Percentiles rank a stretch among this genome's conserved stretches.
These are phyloP conservation scores for Suillus spraguei DNA, from an alignment of 768 basidiomycete genomes.

Conservation along the genomic window DNA sequence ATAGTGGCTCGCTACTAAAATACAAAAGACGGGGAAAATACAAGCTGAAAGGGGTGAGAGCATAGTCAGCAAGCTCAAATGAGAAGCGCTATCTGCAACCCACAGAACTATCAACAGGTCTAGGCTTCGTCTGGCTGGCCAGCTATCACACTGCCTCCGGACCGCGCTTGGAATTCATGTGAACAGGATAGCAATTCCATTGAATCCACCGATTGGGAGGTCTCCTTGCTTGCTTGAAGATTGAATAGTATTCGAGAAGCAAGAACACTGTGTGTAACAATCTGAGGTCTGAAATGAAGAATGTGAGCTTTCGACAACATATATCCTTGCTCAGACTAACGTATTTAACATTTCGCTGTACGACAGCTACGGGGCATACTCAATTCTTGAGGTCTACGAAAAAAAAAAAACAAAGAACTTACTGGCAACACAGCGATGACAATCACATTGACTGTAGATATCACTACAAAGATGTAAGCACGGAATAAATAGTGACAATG, in stretches of 20 bases:
- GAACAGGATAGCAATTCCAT: too few species aligned
- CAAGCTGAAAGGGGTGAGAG: too few species aligned
- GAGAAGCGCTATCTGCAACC: too few species aligned
- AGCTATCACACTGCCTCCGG: too few species aligned
- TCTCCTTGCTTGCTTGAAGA: not conserved
- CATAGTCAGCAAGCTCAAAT: too few species aligned
- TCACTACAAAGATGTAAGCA: not conserved
- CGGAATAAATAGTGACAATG: too few species aligned
- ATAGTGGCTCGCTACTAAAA: too few species aligned
- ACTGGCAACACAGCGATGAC: not conserved
- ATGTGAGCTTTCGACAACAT: not conserved
- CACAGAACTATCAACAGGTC: too few species aligned
- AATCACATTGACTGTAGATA: not conserved
- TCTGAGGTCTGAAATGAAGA: not conserved
- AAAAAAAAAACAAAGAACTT: not conserved
- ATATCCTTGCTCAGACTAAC: not conserved
- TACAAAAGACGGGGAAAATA: too few species aligned
- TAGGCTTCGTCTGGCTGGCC: too few species aligned
- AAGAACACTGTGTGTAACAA: constrained; percentile 10
- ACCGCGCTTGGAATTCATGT: too few species aligned
- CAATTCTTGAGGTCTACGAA: not conserved
- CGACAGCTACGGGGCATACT: not conserved
- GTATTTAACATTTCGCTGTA: not conserved
- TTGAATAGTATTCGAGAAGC: constrained; percentile 13
- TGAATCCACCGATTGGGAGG: too few species aligned